Percentiles rank a stretch among this genome's conserved stretches.
Conservation (phyloP, 116 monocot genomes). For the Posidonia oceanica region DNA sequence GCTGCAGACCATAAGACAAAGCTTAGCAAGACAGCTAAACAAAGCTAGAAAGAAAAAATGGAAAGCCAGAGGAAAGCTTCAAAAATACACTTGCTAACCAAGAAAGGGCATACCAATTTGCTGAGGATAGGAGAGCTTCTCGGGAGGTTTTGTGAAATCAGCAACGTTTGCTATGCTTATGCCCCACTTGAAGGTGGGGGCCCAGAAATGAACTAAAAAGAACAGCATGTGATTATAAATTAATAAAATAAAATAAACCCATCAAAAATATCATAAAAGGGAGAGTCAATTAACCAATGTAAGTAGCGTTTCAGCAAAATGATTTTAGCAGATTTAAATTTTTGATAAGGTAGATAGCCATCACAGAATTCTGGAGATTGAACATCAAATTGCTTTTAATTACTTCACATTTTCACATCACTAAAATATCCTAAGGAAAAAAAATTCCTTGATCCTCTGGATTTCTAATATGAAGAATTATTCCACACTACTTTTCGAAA, state of each 20-base stretch:
- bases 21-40: neutral
- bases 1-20: slow-evolving; percentile 28
- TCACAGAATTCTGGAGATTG: too few relatives aligned
- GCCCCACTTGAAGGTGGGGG: slow-evolving; percentile 95
- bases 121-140: slow-evolving; percentile 85
- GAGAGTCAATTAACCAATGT: too few relatives aligned
- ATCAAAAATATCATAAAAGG: too few relatives aligned
- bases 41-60: neutral
- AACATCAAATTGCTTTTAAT: too few relatives aligned
- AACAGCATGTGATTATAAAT: neutral
- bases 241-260: neutral
- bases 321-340: too few relatives aligned
- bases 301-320: too few relatives aligned
- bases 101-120: slow-evolving; percentile 50
- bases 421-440: too few relatives aligned
- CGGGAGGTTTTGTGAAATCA: slow-evolving; percentile 84
- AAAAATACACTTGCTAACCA: neutral
- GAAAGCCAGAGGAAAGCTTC: neutral
- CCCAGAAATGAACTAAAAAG: slow-evolving; percentile 88
- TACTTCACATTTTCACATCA: too few relatives aligned
- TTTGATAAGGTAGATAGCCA: too few relatives aligned
- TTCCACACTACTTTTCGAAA: too few relatives aligned
- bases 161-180: slow-evolving; percentile 92
- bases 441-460: too few relatives aligned
- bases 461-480: too few relatives aligned